phyloP scores from a whole-genome alignment of 1,284 basidiomycete species.

The Porogramme epimiltina region DNA sequence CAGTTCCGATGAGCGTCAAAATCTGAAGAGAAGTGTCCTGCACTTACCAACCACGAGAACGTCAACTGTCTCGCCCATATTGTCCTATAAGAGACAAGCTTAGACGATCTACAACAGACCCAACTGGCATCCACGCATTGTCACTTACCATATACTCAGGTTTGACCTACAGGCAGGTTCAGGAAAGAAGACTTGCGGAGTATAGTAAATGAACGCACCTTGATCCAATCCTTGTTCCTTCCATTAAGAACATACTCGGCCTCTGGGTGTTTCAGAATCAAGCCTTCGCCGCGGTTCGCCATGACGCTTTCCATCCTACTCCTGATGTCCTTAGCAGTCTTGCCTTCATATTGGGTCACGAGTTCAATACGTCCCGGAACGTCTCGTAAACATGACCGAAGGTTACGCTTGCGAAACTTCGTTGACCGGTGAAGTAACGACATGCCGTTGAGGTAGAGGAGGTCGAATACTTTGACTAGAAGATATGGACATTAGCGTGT shows the following conservation, averaged over 20 bases:
- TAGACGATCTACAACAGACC: neutral
- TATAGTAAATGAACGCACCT: conserved; percentile 50
- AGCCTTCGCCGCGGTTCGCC: conserved; percentile 82
- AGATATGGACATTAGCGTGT: neutral
- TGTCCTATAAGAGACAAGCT: conserved; percentile 55
- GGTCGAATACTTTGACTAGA: conserved; percentile 93
- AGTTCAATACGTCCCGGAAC: conserved; percentile 82
- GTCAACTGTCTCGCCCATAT: conserved; percentile 88
- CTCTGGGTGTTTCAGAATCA: conserved; percentile 86
- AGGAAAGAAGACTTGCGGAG: neutral
- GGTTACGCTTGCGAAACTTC: conserved; percentile 70
- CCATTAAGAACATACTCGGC: conserved; percentile 84
- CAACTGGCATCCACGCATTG: neutral
- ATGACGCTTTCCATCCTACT: conserved; percentile 80
- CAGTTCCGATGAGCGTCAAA: neutral
- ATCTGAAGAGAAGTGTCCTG: neutral
- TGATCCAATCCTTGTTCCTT: conserved; percentile 89
- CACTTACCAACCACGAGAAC: conserved; percentile 80
- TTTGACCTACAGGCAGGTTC: too few species aligned
- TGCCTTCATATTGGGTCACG: conserved; percentile 69
- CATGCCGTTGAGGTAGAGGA: conserved; percentile 82
- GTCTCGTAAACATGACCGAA: conserved; percentile 61
- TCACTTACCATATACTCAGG: conserved; percentile 86
- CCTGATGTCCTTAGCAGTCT: conserved; percentile 79
- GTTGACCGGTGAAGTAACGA: conserved; percentile 67